phyloP scores from a whole-genome alignment of 345 rosid genomes.

The Aegle marmelos region DNA sequence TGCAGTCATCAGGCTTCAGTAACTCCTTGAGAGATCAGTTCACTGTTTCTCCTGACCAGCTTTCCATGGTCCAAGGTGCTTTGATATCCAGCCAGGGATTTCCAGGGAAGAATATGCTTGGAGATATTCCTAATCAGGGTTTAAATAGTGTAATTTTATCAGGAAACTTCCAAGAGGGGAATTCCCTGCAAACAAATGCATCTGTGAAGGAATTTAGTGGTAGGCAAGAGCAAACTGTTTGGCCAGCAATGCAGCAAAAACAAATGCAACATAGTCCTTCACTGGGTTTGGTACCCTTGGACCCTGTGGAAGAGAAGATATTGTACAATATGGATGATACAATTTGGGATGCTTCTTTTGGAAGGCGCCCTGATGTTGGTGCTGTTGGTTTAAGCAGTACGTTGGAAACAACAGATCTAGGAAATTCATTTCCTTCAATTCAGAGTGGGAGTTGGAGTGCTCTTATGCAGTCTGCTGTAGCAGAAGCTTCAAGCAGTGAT shows the following conservation, averaged over 20 bases:
- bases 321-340: constrained; percentile 68
- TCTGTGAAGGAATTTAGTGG: constrained; percentile 30
- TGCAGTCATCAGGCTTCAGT: constrained; percentile 36
- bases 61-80: constrained; percentile 30
- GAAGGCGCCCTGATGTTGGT: constrained; percentile 35
- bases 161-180: constrained; percentile 30
- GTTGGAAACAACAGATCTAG: constrained; percentile 35
- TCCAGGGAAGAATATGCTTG: constrained; percentile 36
- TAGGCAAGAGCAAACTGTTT: constrained; percentile 44
- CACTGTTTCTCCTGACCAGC: constrained; percentile 23
- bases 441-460: constrained; percentile 98
- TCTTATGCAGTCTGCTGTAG: constrained; percentile 89
- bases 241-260: constrained; percentile 42
- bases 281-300: constrained; percentile 54
- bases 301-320: constrained; percentile 82
- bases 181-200: constrained; percentile 27
- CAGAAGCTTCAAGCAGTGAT: constrained; percentile 79
- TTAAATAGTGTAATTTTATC: constrained; percentile 28
- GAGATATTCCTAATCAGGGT: constrained; percentile 36
- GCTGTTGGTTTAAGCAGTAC: constrained; percentile 45
- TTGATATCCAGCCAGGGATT: constrained; percentile 37
- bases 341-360: constrained; percentile 45
- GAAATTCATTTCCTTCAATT: constrained; percentile 53
- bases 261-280: constrained; percentile 28
- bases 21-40: constrained; percentile 37